These are phyloP conservation scores for Speleostelium caveatum DNA, from an alignment of 78 protist species.

Conservation along the genomic window DNA sequence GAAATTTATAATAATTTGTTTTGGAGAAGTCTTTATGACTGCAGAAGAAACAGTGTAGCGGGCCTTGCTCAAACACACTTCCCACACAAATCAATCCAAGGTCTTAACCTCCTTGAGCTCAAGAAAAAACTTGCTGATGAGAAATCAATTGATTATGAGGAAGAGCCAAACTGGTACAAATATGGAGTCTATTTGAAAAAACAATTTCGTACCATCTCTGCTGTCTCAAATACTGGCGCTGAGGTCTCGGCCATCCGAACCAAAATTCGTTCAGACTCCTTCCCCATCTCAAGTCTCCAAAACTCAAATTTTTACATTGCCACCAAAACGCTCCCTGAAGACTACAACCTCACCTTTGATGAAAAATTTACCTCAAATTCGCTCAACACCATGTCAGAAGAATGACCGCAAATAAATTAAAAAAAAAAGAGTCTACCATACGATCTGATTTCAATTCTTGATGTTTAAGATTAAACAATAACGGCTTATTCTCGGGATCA, in stretches of 20 bases:
- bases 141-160: slow-evolving; percentile 37
- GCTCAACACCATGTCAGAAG: no score
- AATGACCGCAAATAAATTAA: no score
- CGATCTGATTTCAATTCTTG: no score
- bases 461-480: no score
- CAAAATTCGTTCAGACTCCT: slow-evolving; percentile 1
- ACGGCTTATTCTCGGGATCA: no score
- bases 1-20: slow-evolving; percentile 51
- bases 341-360: slow-evolving; percentile 24
- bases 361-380: no score
- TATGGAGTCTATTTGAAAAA: slow-evolving; percentile 63
- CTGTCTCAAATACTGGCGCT: neutral
- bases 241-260: neutral
- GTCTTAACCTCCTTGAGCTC: neutral
- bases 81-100: slow-evolving; percentile 17
- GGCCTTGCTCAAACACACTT: slow-evolving; percentile 66
- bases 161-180: slow-evolving; percentile 64
- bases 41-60: slow-evolving; percentile 50
- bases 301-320: slow-evolving; percentile 9
- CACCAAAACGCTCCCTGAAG: slow-evolving; percentile 15
- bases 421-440: no score
- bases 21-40: slow-evolving; percentile 76
- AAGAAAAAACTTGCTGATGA: slow-evolving; percentile 5
- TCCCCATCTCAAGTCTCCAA: neutral
- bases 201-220: neutral